A percentile compares a stretch with the other conserved stretches of the same genome.
These are phyloP conservation scores for Termitomyces sp. DNA, from an alignment of 768 basidiomycete genomes.

Conservation along the genomic window DNA sequence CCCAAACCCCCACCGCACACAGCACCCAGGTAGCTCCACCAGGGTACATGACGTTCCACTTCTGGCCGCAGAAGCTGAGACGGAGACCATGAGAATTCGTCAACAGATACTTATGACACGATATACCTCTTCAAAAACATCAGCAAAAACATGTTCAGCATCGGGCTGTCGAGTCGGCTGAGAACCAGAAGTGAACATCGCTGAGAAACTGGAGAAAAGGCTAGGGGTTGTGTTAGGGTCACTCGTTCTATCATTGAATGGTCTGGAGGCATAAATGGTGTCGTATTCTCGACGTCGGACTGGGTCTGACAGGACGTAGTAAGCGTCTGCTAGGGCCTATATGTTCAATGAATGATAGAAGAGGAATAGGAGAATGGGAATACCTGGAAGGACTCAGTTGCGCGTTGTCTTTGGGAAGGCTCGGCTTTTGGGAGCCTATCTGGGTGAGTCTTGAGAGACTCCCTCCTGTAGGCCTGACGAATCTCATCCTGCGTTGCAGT, in stretches of 20 bases:
- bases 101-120: background rate
- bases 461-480: conserved; percentile 71
- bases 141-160: conserved; percentile 77
- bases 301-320: conserved; percentile 86
- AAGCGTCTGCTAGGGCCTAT: conserved; percentile 87
- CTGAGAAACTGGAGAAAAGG: conserved; percentile 75
- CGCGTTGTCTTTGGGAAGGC: conserved; percentile 58
- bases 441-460: conserved; percentile 87
- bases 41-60: conserved; percentile 61
- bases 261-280: conserved; percentile 49
- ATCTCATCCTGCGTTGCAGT: conserved; percentile 66
- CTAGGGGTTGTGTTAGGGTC: conserved; percentile 63
- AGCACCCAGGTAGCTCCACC: conserved; percentile 76
- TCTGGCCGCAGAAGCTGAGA: conserved; percentile 72
- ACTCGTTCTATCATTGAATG: conserved; percentile 43
- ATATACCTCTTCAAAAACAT: conserved; percentile 87
- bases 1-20: conserved; percentile 64
- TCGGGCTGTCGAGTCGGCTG: conserved; percentile 49
- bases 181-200: conserved; percentile 48
- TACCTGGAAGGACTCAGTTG: conserved; percentile 86
- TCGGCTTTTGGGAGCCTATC: conserved; percentile 73
- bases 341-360: background rate
- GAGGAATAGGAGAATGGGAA: background rate
- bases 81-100: background rate
- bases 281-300: conserved; percentile 72